These are phyloP conservation scores for Trichoderma sp. DNA, from an alignment of 2,329 filamentous ascomycete species.

Conservation along the genomic window DNA sequence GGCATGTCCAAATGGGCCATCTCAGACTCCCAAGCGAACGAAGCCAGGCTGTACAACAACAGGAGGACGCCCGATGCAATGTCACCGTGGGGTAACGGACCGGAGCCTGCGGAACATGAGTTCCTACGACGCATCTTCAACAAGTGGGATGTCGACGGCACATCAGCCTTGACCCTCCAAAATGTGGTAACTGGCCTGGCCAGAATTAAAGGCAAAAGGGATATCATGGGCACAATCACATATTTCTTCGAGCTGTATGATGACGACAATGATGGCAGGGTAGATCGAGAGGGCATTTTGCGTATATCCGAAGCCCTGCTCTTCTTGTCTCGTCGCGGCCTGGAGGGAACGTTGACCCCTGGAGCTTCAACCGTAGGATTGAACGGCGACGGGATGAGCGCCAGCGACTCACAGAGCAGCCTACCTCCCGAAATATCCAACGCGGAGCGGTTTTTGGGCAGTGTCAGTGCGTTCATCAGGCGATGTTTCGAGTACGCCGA, in stretches of 20 bases:
- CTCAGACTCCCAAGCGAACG: constrained; percentile 72
- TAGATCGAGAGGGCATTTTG: constrained; percentile 92
- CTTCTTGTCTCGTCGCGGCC: constrained; percentile 84
- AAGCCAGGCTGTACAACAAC: constrained; percentile 60
- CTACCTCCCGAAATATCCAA: constrained; percentile 56
- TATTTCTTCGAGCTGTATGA: constrained; percentile 99
- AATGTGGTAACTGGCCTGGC: constrained; percentile 90
- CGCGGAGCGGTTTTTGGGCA: constrained; percentile 87
- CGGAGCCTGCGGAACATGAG: constrained; percentile 84
- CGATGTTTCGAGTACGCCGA: constrained; percentile 98
- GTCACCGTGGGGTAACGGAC: constrained; percentile 56
- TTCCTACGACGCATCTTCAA: constrained; percentile 86
- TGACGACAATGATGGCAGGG: constrained; percentile 83
- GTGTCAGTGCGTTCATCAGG: constrained; percentile 92
- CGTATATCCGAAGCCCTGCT: constrained; percentile 91
- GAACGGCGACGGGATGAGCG: constrained; percentile 37
- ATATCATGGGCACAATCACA: constrained; percentile 96
- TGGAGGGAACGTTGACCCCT: constrained; percentile 72
- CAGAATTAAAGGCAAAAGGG: constrained; percentile 84
- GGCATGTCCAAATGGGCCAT: constrained; percentile 90
- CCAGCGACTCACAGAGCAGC: constrained; percentile 37
- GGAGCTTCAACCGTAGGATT: constrained; percentile 57
- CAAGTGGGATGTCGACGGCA: constrained; percentile 80
- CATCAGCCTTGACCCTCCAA: constrained; percentile 77
- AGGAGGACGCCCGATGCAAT: constrained; percentile 45